These are phyloP conservation scores for Lepidopterella palustris DNA, from an alignment of 495 filamentous ascomycete species.

Conservation along the genomic window DNA sequence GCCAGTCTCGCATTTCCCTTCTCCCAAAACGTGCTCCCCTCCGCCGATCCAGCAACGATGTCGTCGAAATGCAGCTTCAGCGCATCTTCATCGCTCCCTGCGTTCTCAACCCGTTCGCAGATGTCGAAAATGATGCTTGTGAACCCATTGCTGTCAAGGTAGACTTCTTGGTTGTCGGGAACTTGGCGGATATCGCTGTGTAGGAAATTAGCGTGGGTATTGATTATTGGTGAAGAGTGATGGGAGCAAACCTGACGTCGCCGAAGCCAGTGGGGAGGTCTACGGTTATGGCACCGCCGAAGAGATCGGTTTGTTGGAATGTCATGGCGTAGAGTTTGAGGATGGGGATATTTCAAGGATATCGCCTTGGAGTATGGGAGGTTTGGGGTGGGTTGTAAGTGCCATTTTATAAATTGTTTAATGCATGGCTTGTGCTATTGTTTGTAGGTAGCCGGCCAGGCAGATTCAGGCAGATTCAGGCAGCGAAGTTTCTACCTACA, in stretches of 20 bases:
- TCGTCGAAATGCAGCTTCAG: slow-evolving; percentile 72
- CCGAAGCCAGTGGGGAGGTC: slow-evolving; percentile 65
- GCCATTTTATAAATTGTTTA: background rate
- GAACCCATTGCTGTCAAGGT: slow-evolving; percentile 68
- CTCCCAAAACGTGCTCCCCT: slow-evolving; percentile 45
- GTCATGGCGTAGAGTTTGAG: no score
- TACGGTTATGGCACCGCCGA: slow-evolving; percentile 71
- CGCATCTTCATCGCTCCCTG: slow-evolving; percentile 58
- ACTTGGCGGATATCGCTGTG: slow-evolving; percentile 74
- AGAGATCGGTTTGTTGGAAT: slow-evolving; percentile 59
- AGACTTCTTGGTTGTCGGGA: slow-evolving; percentile 92
- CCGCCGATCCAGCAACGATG: slow-evolving; percentile 44
- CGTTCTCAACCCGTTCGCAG: slow-evolving; percentile 58
- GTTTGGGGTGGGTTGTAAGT: background rate
- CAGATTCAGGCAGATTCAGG: slow-evolving; percentile 25
- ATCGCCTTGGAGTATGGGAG: background rate
- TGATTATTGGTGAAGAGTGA: slow-evolving; percentile 1
- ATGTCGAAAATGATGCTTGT: slow-evolving; percentile 86
- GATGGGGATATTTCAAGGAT: background rate
- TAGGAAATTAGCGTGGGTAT: slow-evolving; percentile 5
- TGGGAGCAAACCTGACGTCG: slow-evolving; percentile 64
- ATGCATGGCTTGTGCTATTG: background rate
- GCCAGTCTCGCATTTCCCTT: slow-evolving; percentile 37
- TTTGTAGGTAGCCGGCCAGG: slow-evolving; percentile 23
- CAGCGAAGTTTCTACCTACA: slow-evolving; percentile 22